These are phyloP conservation scores for Oryza coarctata DNA, from an alignment of 176 grass and related monocot species.

Conservation along the genomic window DNA sequence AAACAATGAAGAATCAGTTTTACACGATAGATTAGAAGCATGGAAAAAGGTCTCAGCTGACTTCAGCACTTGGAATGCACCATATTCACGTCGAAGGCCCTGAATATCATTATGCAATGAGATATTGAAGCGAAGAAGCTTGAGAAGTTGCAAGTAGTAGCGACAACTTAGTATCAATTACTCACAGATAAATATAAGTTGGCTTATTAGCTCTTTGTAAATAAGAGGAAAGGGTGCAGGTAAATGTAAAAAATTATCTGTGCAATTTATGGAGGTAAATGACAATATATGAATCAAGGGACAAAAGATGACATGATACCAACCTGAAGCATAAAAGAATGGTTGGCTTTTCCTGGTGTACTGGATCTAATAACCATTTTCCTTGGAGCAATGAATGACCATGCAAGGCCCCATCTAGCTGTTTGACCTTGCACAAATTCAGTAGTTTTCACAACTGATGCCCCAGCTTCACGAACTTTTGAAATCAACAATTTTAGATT, in stretches of 20 bases:
- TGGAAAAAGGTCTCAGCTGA: slow-evolving; percentile 66
- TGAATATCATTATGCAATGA: slow-evolving; percentile 41
- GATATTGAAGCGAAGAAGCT: not conserved
- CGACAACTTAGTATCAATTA: not conserved
- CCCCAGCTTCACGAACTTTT: slow-evolving; percentile 60
- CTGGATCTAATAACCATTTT: slow-evolving; percentile 49
- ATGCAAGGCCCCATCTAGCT: slow-evolving; percentile 91
- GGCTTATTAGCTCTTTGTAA: not conserved
- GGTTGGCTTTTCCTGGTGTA: slow-evolving; percentile 53
- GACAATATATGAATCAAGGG: not conserved
- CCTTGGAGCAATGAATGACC: slow-evolving; percentile 82
- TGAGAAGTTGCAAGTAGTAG: not conserved
- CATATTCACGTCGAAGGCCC: slow-evolving; percentile 54
- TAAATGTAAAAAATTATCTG: not conserved
- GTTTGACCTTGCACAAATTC: slow-evolving; percentile 95
- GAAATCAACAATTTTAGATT: slow-evolving; percentile 73
- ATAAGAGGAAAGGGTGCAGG: not conserved
- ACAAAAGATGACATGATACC: slow-evolving; percentile 18
- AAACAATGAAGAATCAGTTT: slow-evolving; percentile 64
- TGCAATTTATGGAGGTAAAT: not conserved
- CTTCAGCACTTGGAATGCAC: slow-evolving; percentile 89
- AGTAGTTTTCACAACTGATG: slow-evolving; percentile 73
- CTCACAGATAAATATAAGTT: slow-evolving; percentile 2
- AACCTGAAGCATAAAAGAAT: slow-evolving; percentile 84
- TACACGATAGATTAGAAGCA: slow-evolving; percentile 60